phyloP scores from a whole-genome alignment of 2,329 filamentous ascomycete species.

The Aspergillus costaricaensis region DNA sequence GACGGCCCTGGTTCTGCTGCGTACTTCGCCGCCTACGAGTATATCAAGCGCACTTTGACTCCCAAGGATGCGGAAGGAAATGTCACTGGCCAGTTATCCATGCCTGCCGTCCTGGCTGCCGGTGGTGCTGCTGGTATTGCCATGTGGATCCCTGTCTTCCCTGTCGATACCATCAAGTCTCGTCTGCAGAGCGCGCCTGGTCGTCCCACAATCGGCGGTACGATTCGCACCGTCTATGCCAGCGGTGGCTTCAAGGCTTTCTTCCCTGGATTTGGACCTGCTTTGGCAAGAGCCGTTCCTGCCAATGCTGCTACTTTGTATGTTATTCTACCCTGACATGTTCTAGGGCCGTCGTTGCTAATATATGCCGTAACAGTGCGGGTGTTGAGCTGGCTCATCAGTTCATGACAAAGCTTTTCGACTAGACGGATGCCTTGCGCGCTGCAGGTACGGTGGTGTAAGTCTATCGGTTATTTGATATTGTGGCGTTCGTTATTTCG shows the following conservation, averaged over 20 bases:
- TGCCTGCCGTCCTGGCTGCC: conserved; percentile 80
- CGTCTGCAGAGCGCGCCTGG: conserved; percentile 89
- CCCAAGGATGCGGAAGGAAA: conserved; percentile 76
- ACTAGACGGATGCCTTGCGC: conserved; percentile 12
- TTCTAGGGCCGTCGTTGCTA: background rate
- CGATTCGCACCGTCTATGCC: conserved; percentile 79
- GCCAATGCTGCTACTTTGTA: conserved; percentile 94
- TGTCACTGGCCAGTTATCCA: conserved; percentile 73
- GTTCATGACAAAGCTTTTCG: conserved; percentile 51
- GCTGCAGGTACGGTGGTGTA: conserved; percentile 2
- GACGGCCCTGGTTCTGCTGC: conserved; percentile 91
- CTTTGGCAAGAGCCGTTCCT: conserved; percentile 87
- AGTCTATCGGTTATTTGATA: conserved; percentile 7
- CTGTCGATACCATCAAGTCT: conserved; percentile 94
- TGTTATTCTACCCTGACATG: conserved; percentile 18
- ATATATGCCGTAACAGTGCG: conserved; percentile 32
- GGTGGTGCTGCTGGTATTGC: conserved; percentile 90
- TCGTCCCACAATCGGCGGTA: conserved; percentile 75
- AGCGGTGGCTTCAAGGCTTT: conserved; percentile 86
- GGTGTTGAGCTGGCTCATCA: conserved; percentile 55
- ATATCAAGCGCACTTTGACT: conserved; percentile 84
- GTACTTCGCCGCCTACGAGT: conserved; percentile 97
- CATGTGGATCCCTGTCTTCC: conserved; percentile 99
- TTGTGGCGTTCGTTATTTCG: conserved; percentile 4
- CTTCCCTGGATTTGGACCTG: conserved; percentile 94